These are phyloP conservation scores for Microdochium nivale DNA, from an alignment of 2,329 filamentous ascomycete species.

Conservation along the genomic window DNA sequence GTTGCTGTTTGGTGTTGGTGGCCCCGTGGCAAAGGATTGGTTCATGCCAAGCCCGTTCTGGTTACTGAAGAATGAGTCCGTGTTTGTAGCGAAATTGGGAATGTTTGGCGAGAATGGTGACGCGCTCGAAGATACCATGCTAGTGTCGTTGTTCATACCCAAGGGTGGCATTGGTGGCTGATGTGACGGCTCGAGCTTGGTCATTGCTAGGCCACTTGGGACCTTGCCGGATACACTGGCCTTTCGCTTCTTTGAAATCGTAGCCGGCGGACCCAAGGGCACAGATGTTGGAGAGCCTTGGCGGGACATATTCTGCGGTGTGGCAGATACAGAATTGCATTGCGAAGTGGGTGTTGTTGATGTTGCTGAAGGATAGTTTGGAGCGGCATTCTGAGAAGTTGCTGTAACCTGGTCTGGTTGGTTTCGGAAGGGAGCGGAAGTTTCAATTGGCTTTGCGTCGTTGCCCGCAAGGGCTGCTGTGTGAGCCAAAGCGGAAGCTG, in stretches of 20 bases:
- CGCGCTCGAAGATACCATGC: constrained; percentile 27
- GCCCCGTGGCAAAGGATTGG: constrained; percentile 44
- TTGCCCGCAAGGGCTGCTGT: constrained; percentile 4
- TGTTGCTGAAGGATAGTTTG: constrained; percentile 22
- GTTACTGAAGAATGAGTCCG: constrained; percentile 22
- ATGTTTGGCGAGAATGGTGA: constrained; percentile 46
- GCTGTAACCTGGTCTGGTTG: constrained; percentile 40
- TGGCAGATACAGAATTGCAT: constrained; percentile 22
- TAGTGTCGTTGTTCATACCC: constrained; percentile 15
- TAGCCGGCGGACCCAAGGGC: constrained; percentile 55
- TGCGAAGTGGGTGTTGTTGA: constrained; percentile 8
- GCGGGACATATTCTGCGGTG: constrained; percentile 58
- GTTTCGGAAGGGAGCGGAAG: constrained; percentile 33
- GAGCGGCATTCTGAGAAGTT: constrained; percentile 27
- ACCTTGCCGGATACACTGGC: constrained; percentile 62
- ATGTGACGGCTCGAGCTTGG: constrained; percentile 58
- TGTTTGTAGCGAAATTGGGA: constrained; percentile 30
- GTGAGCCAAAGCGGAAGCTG: constrained; percentile 23
- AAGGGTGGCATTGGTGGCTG: constrained; percentile 27
- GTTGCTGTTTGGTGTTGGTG: constrained; percentile 58
- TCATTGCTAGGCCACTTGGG: constrained; percentile 72
- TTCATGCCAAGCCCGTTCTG: constrained; percentile 13
- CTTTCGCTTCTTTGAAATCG: constrained; percentile 73
- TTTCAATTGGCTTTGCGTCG: constrained; percentile 23
- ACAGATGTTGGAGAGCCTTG: constrained; percentile 63